Evolutionary conservation across 805 yeast species (phyloP), one percentile per base, ranked within the genome.

Genomic region (Priceomyces castillae): DNA sequence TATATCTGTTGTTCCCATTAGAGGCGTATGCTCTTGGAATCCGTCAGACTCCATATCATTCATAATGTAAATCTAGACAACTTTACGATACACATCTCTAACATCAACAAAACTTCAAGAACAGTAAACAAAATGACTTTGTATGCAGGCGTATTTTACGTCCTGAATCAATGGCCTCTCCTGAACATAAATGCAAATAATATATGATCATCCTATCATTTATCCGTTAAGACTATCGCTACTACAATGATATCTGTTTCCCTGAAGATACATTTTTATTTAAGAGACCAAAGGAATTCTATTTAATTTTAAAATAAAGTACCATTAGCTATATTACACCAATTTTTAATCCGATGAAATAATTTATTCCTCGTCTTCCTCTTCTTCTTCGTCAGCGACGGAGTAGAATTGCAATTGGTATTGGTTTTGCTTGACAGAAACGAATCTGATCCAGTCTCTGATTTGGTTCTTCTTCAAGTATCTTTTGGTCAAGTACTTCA

Each of bases 361-460:
- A 61, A 71, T 67, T 76, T 88, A 89, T 73, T 90, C 97, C 67
- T 88, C 97, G 52, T 70, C 75, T 62, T 86, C 95, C 72, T 86
- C 97, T 68, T 90, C 97, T 67, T 90, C 96, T 64, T 87, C 81
- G 62, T 76, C 92, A 65, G 92, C 90, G 74, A 92, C 94, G 76
- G 95, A 89, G 97, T 88, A 94, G 97, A 92, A 92, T 77, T 94
- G 90, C 81, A 92, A 83, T 76, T 86, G 86, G 88, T 94, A 94
- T 75, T 82, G 84, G 85, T 90, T 88, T 77, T 87, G 86, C 81
- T 90, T 86, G 69, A 86, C 84, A 58, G 98, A 87, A 60, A 92
- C 96, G 69, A 92, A 90, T 84, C 98, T 94, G 78, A 92, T 90
- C 98, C 98, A 92, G 82, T 94, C 98, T 83, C 97, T 90, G 81